Conservation (phyloP, 176 grass and related monocot species). For the Chloris gayana region DNA sequence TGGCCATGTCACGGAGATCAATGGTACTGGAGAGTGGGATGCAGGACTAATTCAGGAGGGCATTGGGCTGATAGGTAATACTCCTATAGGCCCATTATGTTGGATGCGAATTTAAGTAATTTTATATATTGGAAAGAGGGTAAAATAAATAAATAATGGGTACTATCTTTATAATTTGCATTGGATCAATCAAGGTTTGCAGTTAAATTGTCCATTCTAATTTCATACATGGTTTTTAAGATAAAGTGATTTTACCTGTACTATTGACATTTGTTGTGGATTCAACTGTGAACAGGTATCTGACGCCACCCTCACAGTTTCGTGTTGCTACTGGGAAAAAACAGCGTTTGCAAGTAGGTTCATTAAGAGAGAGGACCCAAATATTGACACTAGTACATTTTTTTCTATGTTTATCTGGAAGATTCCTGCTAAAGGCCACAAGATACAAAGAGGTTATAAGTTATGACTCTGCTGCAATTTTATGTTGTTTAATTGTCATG, state of each 20-base stretch:
- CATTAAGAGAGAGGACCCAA: conserved; percentile 68
- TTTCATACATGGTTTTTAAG: conserved; percentile 1
- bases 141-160: neutral
- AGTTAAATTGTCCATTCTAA: too few relatives aligned
- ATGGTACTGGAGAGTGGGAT: conserved; percentile 78
- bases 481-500: too few relatives aligned
- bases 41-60: too few relatives aligned
- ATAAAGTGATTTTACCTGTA: conserved; percentile 8
- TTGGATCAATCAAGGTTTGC: conserved; percentile 23
- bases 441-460: too few relatives aligned
- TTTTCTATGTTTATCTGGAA: too few relatives aligned
- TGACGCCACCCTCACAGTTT: conserved; percentile 64
- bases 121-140: conserved; percentile 1
- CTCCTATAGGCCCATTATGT: conserved; percentile 19
- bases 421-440: conserved; percentile 70
- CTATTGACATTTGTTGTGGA: conserved; percentile 38
- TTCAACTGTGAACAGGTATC: conserved; percentile 35
- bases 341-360: conserved; percentile 69
- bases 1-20: conserved; percentile 67
- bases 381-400: conserved; percentile 53
- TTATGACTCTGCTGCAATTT: too few relatives aligned
- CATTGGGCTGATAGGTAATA: too few relatives aligned
- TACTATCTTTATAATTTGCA: conserved; percentile 14
- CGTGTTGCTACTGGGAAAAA: conserved; percentile 52
- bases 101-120: conserved; percentile 13